Evolutionary conservation across 2,329 filamentous ascomycete genomes (phyloP).

Genomic region (Zasmidium angulare): DNA sequence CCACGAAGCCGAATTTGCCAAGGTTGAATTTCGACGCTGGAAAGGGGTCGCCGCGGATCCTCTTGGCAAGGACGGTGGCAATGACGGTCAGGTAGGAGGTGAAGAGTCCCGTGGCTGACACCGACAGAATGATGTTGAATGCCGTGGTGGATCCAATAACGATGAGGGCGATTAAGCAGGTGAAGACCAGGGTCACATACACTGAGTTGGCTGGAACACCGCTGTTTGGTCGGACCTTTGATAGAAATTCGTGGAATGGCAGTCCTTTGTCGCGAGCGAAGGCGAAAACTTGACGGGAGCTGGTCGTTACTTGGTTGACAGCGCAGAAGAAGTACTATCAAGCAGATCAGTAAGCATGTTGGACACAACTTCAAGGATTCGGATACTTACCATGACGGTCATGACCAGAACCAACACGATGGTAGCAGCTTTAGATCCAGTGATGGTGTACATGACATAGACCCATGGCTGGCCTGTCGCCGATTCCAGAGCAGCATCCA

Average conservation of each 20-base stretch:
- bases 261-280: constrained; percentile 31
- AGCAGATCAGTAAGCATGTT: not conserved
- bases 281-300: constrained; percentile 30
- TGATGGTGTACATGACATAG: constrained; percentile 26
- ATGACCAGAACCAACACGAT: constrained; percentile 26
- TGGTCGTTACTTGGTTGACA: constrained; percentile 32
- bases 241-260: constrained; percentile 26
- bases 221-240: constrained; percentile 24
- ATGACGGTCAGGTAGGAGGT: constrained; percentile 27
- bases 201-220: constrained; percentile 33
- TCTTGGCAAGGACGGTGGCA: constrained; percentile 22
- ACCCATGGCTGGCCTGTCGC: constrained; percentile 29
- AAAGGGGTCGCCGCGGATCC: constrained; percentile 23
- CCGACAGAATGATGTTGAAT: constrained; percentile 44
- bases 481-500: constrained; percentile 21
- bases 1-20: constrained; percentile 31
- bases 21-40: constrained; percentile 24
- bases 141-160: constrained; percentile 42
- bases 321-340: constrained; percentile 27
- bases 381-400: constrained; percentile 22
- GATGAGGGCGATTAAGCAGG: constrained; percentile 34
- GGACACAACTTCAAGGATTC: too few species aligned
- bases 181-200: constrained; percentile 27
- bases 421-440: constrained; percentile 26
- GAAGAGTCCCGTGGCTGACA: constrained; percentile 31